These are phyloP conservation scores for Erucastrum elatum DNA, from an alignment of 345 rosid genomes.

Conservation along the genomic window DNA sequence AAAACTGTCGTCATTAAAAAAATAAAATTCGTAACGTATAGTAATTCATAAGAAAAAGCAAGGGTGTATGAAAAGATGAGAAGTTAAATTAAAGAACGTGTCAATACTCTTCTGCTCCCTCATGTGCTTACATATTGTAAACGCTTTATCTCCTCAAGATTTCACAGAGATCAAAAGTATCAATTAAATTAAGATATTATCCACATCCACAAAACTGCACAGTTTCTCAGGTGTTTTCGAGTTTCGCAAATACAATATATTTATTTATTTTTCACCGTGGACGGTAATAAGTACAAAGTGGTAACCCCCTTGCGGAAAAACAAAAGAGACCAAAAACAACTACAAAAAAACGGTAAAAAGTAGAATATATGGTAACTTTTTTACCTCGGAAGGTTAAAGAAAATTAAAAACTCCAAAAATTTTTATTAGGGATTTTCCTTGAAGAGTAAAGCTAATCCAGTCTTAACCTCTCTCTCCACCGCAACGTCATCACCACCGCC, in stretches of 20 bases:
- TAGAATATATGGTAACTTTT: conserved; percentile 20
- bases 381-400: conserved; percentile 5
- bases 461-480: conserved; percentile 62
- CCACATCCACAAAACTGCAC: conserved; percentile 26
- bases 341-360: neutral
- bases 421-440: conserved; percentile 57
- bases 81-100: conserved; percentile 26
- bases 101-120: conserved; percentile 39
- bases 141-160: conserved; percentile 13
- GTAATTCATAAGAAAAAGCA: neutral
- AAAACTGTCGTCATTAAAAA: conserved; percentile 37
- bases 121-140: conserved; percentile 31
- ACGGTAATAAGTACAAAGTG: conserved; percentile 34
- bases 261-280: conserved; percentile 29
- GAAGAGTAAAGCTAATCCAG: conserved; percentile 85
- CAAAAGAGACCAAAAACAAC: conserved; percentile 16
- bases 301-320: conserved; percentile 23
- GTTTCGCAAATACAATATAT: conserved; percentile 23
- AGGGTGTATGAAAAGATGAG: conserved; percentile 34
- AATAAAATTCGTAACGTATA: neutral
- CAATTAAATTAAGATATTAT: neutral
- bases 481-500: conserved; percentile 29
- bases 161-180: neutral
- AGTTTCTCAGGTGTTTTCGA: conserved; percentile 42
- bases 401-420: conserved; percentile 41